Evolutionary conservation across 345 rosid genomes (phyloP).

Genomic region (Hibiscus syriacus): DNA sequence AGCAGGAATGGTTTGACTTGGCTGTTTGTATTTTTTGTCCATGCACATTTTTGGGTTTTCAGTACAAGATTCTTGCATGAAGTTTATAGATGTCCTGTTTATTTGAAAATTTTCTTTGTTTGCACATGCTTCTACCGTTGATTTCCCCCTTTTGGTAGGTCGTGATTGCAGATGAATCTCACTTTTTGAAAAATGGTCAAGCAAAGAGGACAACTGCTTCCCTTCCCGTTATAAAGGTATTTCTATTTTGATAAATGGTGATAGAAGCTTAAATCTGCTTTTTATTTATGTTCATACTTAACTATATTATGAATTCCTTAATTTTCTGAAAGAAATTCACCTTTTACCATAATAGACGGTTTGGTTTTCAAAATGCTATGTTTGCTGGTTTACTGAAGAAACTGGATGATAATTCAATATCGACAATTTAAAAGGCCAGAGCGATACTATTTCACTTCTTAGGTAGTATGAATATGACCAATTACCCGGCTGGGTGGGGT

Average conservation of each 20-base stretch:
- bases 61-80: background rate
- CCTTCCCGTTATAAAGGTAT: slow-evolving; percentile 87
- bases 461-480: background rate
- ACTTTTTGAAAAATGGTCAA: slow-evolving; percentile 88
- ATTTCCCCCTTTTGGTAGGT: slow-evolving; percentile 39
- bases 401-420: background rate
- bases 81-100: background rate
- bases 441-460: background rate
- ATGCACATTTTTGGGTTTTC: background rate
- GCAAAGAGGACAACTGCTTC: slow-evolving; percentile 84
- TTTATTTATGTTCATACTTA: background rate
- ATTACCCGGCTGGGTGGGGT: background rate
- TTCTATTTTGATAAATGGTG: slow-evolving; percentile 13
- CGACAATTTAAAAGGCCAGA: background rate
- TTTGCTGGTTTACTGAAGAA: slow-evolving; percentile 1
- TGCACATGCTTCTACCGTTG: slow-evolving; percentile 11
- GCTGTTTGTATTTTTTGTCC: background rate
- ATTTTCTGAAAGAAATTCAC: background rate
- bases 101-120: background rate
- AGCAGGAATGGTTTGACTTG: background rate
- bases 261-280: slow-evolving; percentile 7
- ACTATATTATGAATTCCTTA: background rate
- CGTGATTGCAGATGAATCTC: slow-evolving; percentile 97
- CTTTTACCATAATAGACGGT: slow-evolving; percentile 5
- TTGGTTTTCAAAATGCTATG: slow-evolving; percentile 1